Base-by-base conservation (phyloP, 1,284 basidiomycete genomes). In the Cryptococcus deneoformans region DNA sequence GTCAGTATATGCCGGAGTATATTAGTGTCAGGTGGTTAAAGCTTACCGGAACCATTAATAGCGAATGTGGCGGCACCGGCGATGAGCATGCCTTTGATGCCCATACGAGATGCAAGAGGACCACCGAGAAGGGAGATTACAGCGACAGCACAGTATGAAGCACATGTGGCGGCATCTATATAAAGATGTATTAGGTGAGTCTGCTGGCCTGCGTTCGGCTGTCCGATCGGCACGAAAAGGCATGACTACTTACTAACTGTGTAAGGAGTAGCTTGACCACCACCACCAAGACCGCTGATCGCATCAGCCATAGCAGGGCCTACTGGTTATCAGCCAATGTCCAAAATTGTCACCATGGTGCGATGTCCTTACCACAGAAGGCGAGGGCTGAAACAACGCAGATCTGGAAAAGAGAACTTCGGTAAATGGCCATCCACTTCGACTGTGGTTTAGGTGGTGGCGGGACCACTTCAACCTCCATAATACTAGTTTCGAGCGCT, bases 11-110 rank as follows among this genome's bases (percentile, higher is more conserved):
- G 5, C 29, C 29, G 5, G 5, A 29, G 5, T 29, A 29, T 29
- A 29, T 29, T 4, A 29, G 5, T 29, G 29, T 24, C 46, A 48
- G 46, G 9, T n/a, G 46, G 9, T n/a, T 11, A 36, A 20, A 24
- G 24, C 52, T 29, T 29, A 45, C 50, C 57, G 6, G 52, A 54
- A 6, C 63, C 66, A 36, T 65, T 58, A 34, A 68, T 53, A 35
- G 66, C 53, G 45, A 68, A 68, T 8, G 60, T 63, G 2, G 54
- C 24, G 11, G 65, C 63, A 52, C 66, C 66, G 20, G 63, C 16
- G 37, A 68, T 59, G 8, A 65, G 54, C 53, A 55, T 53, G 50
- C 11, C 16, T 36, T 56, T 58, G 47, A 61, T 60, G 53, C 62
- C 62, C 53, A 63, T 58, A 16, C 53, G 45, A n/a, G 53, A 56